These are phyloP conservation scores for Tylopilus felleus DNA, from an alignment of 768 basidiomycete species.

Conservation along the genomic window DNA sequence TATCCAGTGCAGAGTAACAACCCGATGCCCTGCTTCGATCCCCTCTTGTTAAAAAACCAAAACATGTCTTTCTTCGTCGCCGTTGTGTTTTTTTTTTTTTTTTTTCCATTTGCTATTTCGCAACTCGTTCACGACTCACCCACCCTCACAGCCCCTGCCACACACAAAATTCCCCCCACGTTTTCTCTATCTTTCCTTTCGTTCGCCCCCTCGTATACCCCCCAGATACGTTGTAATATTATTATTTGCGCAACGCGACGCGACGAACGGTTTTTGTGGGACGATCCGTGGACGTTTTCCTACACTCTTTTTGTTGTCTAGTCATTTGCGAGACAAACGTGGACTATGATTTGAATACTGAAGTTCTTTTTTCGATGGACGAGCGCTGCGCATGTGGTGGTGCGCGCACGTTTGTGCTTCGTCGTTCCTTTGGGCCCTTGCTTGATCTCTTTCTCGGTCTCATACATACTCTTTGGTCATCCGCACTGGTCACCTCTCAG, in stretches of 20 bases:
- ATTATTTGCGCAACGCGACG: neutral
- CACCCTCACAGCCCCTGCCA: neutral
- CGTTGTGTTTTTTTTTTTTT: neutral
- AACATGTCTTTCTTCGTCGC: neutral
- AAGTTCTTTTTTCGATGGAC: no score
- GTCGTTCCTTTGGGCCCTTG: no score
- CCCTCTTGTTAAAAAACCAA: neutral
- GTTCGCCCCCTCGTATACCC: neutral
- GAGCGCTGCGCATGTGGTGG: no score
- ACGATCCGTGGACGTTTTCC: neutral
- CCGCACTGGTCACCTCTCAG: no score
- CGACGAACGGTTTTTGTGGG: neutral
- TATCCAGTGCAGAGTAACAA: constrained; percentile 8
- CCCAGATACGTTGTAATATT: constrained; percentile 4
- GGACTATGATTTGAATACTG: neutral
- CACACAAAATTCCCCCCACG: neutral
- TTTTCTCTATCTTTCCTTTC: neutral
- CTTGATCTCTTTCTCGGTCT: no score
- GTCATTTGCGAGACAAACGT: neutral
- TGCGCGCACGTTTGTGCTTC: neutral
- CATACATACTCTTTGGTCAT: no score
- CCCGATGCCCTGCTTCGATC: neutral
- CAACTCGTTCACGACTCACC: neutral
- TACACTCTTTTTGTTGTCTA: neutral
- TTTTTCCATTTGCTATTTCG: neutral